Conservation (phyloP, 441 rosid genomes). For the Gossypium lobatum region DNA sequence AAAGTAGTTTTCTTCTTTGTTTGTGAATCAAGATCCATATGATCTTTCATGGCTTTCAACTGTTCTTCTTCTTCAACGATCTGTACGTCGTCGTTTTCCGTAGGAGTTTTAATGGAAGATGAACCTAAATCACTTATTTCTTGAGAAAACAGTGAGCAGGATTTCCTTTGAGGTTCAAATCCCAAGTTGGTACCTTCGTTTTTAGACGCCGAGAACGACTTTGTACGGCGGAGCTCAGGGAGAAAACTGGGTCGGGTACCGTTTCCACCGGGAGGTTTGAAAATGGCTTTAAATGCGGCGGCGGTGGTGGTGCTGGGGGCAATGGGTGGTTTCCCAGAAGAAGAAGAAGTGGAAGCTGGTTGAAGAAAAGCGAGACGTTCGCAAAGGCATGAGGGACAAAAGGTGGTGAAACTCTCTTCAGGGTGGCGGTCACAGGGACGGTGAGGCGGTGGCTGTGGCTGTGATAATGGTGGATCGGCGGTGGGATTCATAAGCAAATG, state of each 20-base stretch:
- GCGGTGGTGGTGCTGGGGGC: neutral
- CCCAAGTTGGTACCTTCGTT: constrained; percentile 81
- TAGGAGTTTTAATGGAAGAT: constrained; percentile 11
- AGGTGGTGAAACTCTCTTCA: neutral
- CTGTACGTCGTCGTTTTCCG: constrained; percentile 27
- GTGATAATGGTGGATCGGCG: neutral
- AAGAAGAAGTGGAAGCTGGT: neutral
- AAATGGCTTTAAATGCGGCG: neutral
- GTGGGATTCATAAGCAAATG: neutral
- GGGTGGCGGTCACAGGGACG: neutral
- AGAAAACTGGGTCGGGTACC: constrained; percentile 40
- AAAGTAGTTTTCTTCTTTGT: constrained; percentile 75
- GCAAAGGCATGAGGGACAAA: neutral
- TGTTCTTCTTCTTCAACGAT: constrained; percentile 55
- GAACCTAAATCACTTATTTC: constrained; percentile 26
- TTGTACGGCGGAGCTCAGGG: constrained; percentile 91
- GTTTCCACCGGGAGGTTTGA: constrained; percentile 31
- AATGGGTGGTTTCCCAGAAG: neutral
- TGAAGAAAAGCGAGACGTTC: neutral
- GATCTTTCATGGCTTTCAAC: constrained; percentile 76
- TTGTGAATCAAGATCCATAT: constrained; percentile 81
- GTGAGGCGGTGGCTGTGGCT: neutral
- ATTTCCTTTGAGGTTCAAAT: constrained; percentile 90
- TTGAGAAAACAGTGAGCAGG: constrained; percentile 64
- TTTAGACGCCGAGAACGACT: constrained; percentile 92